A percentile compares a stretch with the other conserved stretches of the same genome.
phyloP scores from a whole-genome alignment of 1,284 basidiomycete species.

The Leccinum subfulvum region DNA sequence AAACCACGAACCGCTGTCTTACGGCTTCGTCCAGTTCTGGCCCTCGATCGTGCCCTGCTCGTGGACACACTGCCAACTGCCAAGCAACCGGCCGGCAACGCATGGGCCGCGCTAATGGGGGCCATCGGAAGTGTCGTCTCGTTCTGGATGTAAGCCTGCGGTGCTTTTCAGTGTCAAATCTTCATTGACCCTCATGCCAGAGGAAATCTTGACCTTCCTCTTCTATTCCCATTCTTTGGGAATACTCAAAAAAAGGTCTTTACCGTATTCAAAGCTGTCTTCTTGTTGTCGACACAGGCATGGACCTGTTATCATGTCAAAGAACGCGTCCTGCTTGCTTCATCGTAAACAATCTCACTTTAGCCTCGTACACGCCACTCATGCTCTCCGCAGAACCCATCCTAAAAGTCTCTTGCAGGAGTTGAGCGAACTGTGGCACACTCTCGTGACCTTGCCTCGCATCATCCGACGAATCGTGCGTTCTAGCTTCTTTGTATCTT shows the following conservation, averaged over 20 bases:
- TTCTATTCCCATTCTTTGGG: slow-evolving; percentile 69
- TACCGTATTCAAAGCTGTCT: slow-evolving; percentile 51
- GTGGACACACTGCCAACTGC: slow-evolving; percentile 69
- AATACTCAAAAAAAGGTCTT: slow-evolving; percentile 79
- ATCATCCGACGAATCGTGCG: slow-evolving; percentile 80
- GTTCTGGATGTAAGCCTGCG: slow-evolving; percentile 75
- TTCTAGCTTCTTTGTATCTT: slow-evolving; percentile 19
- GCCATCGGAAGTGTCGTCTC: slow-evolving; percentile 81
- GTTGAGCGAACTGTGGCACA: slow-evolving; percentile 65
- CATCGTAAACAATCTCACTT: slow-evolving; percentile 31
- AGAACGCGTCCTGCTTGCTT: slow-evolving; percentile 71
- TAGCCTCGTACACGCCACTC: slow-evolving; percentile 11
- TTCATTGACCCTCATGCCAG: slow-evolving; percentile 33
- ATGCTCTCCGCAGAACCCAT: slow-evolving; percentile 14
- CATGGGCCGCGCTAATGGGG: slow-evolving; percentile 92
- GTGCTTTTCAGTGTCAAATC: neutral
- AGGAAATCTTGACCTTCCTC: slow-evolving; percentile 73
- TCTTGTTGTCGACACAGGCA: slow-evolving; percentile 53
- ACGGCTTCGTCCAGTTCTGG: slow-evolving; percentile 54
- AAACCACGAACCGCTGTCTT: neutral
- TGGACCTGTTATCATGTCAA: slow-evolving; percentile 68
- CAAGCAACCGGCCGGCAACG: slow-evolving; percentile 85
- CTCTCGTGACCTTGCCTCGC: slow-evolving; percentile 66
- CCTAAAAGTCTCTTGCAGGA: slow-evolving; percentile 49
- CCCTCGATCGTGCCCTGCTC: slow-evolving; percentile 79